Evolutionary conservation across 1,284 basidiomycete species (phyloP), one percentile per base, ranked within the genome.

Genomic region (Melampsora occidentalis): DNA sequence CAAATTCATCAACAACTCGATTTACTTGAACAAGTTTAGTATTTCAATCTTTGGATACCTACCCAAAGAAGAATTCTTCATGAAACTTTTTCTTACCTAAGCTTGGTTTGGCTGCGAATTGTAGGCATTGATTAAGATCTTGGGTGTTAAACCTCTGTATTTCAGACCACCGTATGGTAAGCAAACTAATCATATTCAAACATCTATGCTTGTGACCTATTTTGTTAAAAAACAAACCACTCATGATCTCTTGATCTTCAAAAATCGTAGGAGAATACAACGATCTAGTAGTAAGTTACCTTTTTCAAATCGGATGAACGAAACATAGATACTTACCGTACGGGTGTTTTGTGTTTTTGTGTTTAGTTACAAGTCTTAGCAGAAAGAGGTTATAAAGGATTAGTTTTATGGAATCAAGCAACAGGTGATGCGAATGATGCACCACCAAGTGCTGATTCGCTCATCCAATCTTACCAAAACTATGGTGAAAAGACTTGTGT

Each of bases 121-220:
- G 62, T 70, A 79, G 31, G 81, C 81, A 2, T 63, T 82, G 9
- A 71, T 75, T 62, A 82, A 81, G 79, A 82, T 82, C 66, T 65
- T 82, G 31, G 81, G 81, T n/a, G 59, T 80, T 65, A 79, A 80
- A 59, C 81, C 81, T 12, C 71, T 77, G 2, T 78, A 77, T 53
- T 82, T 82, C 79, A 78, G 80, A 18, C 78, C 79, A 22, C 70
- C 76, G 39, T 77, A 39, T 77, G 72, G 70, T 75, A 53, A 53
- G 22, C n/a, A 49, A 46, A 46, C 35, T 0, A n/a, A 48, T 5
- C 18, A 20, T 31, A 2, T 33, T 10, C 16, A 49, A 42, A 28
- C 18, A 53, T n/a, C 18, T 51, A 69, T 46, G 6, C 20, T 61
- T 9, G 3, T 3, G 59, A 35, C 20, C 35, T 16, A 59, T 39